A percentile compares a stretch with the other conserved stretches of the same genome.
Conservation (phyloP, 2,329 filamentous ascomycete species). For the Talaromyces sp. region DNA sequence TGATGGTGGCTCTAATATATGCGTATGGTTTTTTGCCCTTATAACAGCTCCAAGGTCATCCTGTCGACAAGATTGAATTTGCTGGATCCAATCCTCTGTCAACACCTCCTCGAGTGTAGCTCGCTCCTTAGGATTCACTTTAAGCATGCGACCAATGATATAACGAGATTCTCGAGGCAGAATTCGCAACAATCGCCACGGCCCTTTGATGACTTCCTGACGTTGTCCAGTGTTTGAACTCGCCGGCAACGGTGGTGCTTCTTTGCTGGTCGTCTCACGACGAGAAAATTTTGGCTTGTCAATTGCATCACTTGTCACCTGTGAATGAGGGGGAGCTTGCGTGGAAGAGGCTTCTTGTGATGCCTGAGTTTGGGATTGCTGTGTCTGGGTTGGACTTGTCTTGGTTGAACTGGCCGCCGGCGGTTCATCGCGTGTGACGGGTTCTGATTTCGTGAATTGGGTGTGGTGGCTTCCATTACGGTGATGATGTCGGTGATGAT, state of each 20-base stretch:
- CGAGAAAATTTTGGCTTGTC: conserved; percentile 26
- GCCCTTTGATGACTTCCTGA: conserved; percentile 80
- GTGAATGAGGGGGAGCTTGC: conserved; percentile 1
- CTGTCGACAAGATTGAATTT: conserved; percentile 75
- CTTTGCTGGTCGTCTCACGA: conserved; percentile 36
- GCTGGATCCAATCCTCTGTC: conserved; percentile 82
- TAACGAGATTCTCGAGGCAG: conserved; percentile 84
- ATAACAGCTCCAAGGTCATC: conserved; percentile 68
- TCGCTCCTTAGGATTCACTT: conserved; percentile 75
- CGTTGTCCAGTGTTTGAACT: conserved; percentile 26
- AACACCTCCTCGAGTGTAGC: conserved; percentile 83
- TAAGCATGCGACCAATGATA: conserved; percentile 88
- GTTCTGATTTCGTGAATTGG: conserved; percentile 15
- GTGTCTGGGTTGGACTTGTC: conserved; percentile 7
- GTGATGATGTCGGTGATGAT: conserved; percentile 13
- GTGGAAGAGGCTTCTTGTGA: conserved; percentile 20
- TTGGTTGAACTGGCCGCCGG: conserved; percentile 9
- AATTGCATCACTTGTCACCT: conserved; percentile 14
- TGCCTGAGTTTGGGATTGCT: conserved; percentile 9
- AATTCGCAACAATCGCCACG: conserved; percentile 81
- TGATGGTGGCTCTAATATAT: conserved; percentile 69
- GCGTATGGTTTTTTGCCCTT: conserved; percentile 70
- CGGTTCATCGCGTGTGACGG: conserved; percentile 19
- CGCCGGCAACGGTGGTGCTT: conserved; percentile 33
- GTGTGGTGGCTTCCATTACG: conserved; percentile 11